Base-by-base conservation (phyloP, 352 stramenopile species). In the Chrysophaeum taylorii region DNA sequence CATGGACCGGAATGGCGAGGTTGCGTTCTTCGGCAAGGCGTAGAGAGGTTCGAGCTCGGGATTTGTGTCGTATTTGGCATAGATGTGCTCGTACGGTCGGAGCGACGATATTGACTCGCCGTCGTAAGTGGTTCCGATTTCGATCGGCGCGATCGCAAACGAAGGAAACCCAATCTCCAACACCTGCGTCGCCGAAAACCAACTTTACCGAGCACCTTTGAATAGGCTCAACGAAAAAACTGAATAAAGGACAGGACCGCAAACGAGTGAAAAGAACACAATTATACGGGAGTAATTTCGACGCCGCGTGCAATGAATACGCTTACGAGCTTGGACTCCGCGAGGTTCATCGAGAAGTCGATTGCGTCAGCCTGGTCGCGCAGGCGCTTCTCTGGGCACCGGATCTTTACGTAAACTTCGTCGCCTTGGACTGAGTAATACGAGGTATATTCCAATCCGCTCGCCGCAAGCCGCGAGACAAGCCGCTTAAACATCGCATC, bases 71-170 rank as follows among this genome's bases (percentile, higher is more conserved):
- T 63, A 63, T 31, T 63, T 63, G 5, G 52, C 52, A 31, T 63
- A 33, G 52, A 63, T 36, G 52, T 63, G 52, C 52, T 63, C 52
- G 52, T n/a, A n/a, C n/a, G 52, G 52, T 31, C 52, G 52, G 9
- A 15, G 39, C 7, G 12, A 14, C 7, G 7, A 36, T 14, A 63
- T 39, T 31, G 12, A 31, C 52, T 41, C n/a, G 25, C 52, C 52
- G 7, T 25, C 9, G 52, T 31, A 63, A 5, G 36, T 31, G 27
- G 12, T n/a, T 5, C 52, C 52, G 52, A 63, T 35, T 25, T 25
- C 4, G 52, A 63, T 63, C 27, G 52, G 52, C 52, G 16, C 7
- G 52, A 63, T 63, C 27, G 27, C 52, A 15, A 41, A 31, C 27
- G 4, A 7, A 15, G 52, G 52, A 25, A 60, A 60, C 18, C 48